Evolutionary conservation across 768 basidiomycete species (phyloP), one percentile per base, ranked within the genome.

Genomic region (Lentinula raphanica): DNA sequence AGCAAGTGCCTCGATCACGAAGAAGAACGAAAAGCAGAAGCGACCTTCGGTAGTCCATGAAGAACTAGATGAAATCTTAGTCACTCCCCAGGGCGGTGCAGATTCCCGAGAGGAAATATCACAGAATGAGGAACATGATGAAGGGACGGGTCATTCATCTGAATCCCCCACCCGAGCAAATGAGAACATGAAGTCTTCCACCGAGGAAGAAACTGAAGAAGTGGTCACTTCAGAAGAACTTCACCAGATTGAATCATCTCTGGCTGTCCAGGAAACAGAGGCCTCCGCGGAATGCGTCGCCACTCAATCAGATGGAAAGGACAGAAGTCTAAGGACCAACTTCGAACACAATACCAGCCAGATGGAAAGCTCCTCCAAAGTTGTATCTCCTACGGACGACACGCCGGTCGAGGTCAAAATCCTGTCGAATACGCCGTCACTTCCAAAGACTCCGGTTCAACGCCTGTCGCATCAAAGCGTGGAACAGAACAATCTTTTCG

Each of bases 21-120:
- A 56, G 27, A 28, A 3, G 17, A 28, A 21, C 17, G 32, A 3
- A 45, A 54, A 56, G 40, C 54, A 56, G 32, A 56, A 56, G 54
- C 25, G 54, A 9, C 54, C 54, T 29, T 56, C 54, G 8, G 29
- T 56, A 19, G 54, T 56, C 6, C 54, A 40, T 31, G 54, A 56
- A 28, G 54, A 56, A 36, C 28, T 42, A 23, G 39, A 38, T 19
- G 55, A 49, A 28, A 36, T 39, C 19, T 2, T 25, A 19, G 36
- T 36, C 27, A 23, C 32, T 19, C 21, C 17, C 17, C 13, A 28
- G 11, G 23, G 25, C 25, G 23, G 8, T 0, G 13, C 25, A 25
- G 32, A 15, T 36, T 5, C 12, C n/a, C 11, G 35, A 15, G 9
- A 35, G 11, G 27, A 25, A 7, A 3, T 5, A 13, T 12, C 1